Conservation (phyloP, 495 filamentous ascomycete species). For the Penicillium manginii region DNA sequence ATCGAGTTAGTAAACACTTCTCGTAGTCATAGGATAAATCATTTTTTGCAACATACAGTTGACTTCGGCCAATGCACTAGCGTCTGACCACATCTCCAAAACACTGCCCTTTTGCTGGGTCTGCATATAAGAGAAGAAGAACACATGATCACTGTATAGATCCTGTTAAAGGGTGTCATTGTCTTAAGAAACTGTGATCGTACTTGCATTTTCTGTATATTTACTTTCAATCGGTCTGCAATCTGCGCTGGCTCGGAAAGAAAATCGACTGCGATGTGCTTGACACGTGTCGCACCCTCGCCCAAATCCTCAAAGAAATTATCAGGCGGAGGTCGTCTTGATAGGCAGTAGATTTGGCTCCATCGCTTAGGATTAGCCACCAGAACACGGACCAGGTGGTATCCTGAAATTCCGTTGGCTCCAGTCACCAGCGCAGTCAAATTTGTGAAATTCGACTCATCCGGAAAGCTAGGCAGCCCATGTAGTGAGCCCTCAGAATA, state of each 20-base stretch:
- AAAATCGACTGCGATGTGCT: conserved; percentile 52
- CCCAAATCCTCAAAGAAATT: conserved; percentile 15
- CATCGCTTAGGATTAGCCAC: conserved; percentile 44
- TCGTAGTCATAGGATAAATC: not conserved
- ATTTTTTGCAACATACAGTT: conserved; percentile 23
- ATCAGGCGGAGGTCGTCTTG: conserved; percentile 40
- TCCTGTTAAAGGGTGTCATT: not conserved
- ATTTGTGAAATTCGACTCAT: conserved; percentile 15
- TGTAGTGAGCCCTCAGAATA: not conserved
- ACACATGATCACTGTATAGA: conserved; percentile 47
- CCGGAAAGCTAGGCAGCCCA: conserved; percentile 4
- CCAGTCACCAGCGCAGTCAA: conserved; percentile 57
- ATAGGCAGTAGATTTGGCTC: conserved; percentile 53
- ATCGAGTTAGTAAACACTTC: not conserved
- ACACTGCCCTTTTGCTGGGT: conserved; percentile 23
- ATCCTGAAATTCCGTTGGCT: conserved; percentile 54
- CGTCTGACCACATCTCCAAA: conserved; percentile 19
- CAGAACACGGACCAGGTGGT: conserved; percentile 48
- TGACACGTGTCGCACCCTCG: conserved; percentile 24
- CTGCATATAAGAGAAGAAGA: conserved; percentile 58
- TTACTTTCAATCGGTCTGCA: conserved; percentile 13
- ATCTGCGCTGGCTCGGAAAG: conserved; percentile 41
- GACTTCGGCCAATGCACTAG: conserved; percentile 41
- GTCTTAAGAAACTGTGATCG: not conserved
- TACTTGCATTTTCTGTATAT: not conserved